Evolutionary conservation across 805 yeast species (phyloP), one percentile per base, ranked within the genome.

Genomic region (Metschnikowia dekortorum): DNA sequence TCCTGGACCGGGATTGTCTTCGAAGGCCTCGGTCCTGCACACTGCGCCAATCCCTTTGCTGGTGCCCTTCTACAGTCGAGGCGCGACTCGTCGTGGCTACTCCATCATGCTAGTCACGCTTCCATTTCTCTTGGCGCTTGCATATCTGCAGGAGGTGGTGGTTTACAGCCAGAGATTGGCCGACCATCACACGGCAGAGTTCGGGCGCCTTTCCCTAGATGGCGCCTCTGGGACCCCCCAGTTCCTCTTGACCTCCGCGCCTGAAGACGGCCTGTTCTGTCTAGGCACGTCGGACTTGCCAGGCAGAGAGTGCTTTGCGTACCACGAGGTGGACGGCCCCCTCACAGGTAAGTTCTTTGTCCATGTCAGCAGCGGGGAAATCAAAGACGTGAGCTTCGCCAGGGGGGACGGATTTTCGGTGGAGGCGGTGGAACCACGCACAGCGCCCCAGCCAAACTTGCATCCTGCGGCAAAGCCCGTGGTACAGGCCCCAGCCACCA

Each of bases 241-340:
- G 8, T 63, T 61, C 45, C 28, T 38, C 29, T 41, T 50, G 35
- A 31, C 37, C 3, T 8, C 39, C 14, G 28, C 32, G 14, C 4
- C 50, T 9, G 44, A 42, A 6, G 36, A 22, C 8, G 61, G 58
- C 11, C 58, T 43, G 8, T 61, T 61, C 51, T 66, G 70, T 44
- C 43, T 70, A 41, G 74, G 76, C 10, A 69, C 76, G 26, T 50
- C 55, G 6, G 70, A 66, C 46, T 39, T 69, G 6, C 50, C 55
- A 6, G 51, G 58, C 47, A 61, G 62, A 31, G 68, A 61, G n/a
- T 73, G 77, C 47, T 69, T 73, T 49, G 50, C 63, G 6, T 63
- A 58, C 28, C 50, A 46, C 36, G 56, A 57, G 40, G 30, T 44
- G 29, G 40, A 33, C 8, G 42, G 22, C 10, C 22, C 11, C 5